Conservation (phyloP, 2,329 filamentous ascomycete species). For the Sporothrix brunneoviolacea region DNA sequence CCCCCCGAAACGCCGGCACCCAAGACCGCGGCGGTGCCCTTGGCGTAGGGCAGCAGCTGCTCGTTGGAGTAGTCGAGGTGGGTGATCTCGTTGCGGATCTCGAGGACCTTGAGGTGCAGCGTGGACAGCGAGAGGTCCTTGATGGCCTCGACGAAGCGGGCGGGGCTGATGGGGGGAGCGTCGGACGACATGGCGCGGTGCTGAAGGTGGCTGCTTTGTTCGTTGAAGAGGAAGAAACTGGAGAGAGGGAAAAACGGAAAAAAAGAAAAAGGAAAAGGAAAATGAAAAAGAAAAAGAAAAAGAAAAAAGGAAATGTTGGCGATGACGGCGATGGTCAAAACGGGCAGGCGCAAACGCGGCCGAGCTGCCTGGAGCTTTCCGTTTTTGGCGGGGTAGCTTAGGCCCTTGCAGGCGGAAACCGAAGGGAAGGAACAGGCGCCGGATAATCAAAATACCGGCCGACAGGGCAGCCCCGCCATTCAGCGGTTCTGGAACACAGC, state of each 20-base stretch:
- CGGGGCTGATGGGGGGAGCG: slow-evolving; percentile 52
- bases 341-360: neutral
- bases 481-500: neutral
- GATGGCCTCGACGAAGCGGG: slow-evolving; percentile 61
- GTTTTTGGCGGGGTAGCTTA: slow-evolving; percentile 7
- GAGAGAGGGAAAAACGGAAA: too few relatives aligned
- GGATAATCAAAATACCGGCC: slow-evolving; percentile 12
- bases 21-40: slow-evolving; percentile 34
- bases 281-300: too few relatives aligned
- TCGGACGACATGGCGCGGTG: slow-evolving; percentile 51
- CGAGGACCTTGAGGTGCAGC: slow-evolving; percentile 68
- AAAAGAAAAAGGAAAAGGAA: too few relatives aligned
- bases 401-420: neutral
- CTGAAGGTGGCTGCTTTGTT: neutral
- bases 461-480: neutral
- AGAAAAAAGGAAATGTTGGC: neutral
- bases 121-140: slow-evolving; percentile 57
- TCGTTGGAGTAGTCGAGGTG: slow-evolving; percentile 70
- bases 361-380: slow-evolving; percentile 6
- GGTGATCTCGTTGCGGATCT: slow-evolving; percentile 66
- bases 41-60: slow-evolving; percentile 63
- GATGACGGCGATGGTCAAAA: neutral
- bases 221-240: too few relatives aligned
- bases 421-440: neutral
- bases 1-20: slow-evolving; percentile 19